Conservation (phyloP, 139 green algal genomes). For the Chlorella sorokiniana region DNA sequence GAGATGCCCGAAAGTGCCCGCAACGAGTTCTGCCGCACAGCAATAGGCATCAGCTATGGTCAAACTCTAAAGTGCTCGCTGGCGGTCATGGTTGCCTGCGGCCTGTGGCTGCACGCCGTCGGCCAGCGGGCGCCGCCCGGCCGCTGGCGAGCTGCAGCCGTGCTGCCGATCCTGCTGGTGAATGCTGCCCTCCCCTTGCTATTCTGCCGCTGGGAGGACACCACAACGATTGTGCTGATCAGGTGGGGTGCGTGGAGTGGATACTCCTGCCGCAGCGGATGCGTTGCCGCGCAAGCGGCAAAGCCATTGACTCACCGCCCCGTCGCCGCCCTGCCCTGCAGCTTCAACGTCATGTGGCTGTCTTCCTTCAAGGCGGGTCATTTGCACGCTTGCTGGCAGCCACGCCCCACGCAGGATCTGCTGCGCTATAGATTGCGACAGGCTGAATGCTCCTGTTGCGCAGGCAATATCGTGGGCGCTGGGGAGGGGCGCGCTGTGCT, state of each 20-base stretch:
- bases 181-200: conserved; percentile 3
- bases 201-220: conserved; percentile 8
- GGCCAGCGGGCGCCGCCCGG: neutral
- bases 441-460: neutral
- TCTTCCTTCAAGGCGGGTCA: conserved; percentile 12
- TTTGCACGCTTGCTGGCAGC: neutral
- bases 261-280: no score
- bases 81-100: neutral
- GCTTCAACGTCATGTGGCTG: conserved; percentile 18
- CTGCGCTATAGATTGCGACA: neutral
- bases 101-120: neutral
- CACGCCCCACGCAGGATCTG: neutral
- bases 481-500: conserved; percentile 10
- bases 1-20: no score
- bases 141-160: neutral
- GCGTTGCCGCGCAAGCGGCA: no score
- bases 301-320: no score
- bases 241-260: no score
- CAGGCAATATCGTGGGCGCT: conserved; percentile 19
- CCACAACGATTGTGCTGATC: neutral
- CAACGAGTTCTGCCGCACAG: neutral
- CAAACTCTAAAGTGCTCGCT: neutral
- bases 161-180: neutral
- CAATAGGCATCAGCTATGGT: neutral
- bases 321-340: neutral